Evolutionary conservation across 2,329 filamentous ascomycete genomes (phyloP).

Genomic region (Colletotrichum paranaense): DNA sequence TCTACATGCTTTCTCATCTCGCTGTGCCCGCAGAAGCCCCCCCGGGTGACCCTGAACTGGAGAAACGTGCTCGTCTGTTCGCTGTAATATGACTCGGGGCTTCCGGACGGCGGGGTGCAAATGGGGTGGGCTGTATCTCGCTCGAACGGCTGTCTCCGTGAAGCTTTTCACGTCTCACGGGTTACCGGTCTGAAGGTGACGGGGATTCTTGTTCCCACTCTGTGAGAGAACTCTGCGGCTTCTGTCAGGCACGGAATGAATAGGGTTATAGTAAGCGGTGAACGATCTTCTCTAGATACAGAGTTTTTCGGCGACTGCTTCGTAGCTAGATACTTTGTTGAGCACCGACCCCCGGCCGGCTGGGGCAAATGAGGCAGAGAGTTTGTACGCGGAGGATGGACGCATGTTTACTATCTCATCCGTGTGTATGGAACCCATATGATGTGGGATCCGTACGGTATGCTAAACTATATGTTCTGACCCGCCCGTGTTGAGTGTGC

Average conservation of each 20-base stretch:
- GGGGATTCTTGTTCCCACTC: not conserved
- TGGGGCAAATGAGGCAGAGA: not conserved
- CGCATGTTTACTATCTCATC: not conserved
- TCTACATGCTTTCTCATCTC: not conserved
- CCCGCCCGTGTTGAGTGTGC: not conserved
- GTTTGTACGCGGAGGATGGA: not conserved
- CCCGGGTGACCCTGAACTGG: not conserved
- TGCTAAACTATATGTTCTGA: not conserved
- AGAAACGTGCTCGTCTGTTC: not conserved
- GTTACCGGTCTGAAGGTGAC: not conserved
- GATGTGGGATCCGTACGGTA: not conserved
- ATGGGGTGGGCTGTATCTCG: no score
- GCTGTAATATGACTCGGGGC: constrained; percentile 4
- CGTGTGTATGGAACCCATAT: not conserved
- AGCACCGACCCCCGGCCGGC: not conserved
- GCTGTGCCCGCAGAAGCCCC: not conserved
- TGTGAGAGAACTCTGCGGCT: not conserved
- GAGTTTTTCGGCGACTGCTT: no score
- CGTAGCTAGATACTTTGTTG: not conserved
- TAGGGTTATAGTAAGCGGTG: not conserved
- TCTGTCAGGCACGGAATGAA: not conserved
- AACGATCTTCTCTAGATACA: not conserved
- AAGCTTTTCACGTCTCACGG: not conserved
- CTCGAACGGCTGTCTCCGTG: not conserved
- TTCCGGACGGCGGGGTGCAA: not conserved